Evolutionary conservation across 2,329 filamentous ascomycete species (phyloP), one percentile per base, ranked within the genome.

Genomic region (Hymenoscyphus fructigenus): DNA sequence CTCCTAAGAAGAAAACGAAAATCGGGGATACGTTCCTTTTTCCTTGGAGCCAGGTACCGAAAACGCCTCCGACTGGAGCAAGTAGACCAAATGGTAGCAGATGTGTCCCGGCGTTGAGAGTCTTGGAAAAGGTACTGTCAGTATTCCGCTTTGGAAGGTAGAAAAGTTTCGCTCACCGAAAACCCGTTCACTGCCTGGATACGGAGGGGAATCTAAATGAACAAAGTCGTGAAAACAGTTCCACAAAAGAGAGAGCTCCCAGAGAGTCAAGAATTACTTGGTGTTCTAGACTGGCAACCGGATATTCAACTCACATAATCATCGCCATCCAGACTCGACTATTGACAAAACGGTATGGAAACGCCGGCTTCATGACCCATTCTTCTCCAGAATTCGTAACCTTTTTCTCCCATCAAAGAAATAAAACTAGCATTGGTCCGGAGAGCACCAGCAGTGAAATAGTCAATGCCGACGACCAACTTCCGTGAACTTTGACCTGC

Each of bases 161-260:
- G 15, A 44, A 44, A n/a, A 20, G 3, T 44, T 20, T 20, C 12
- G 4, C 41, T 44, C n/a, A 44, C 41, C 15, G 29, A 58, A 20
- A 36, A 32, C 32, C 29, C 29, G 17, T 58, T 34, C 17, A 58
- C 56, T 12, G 56, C 56, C 32, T 58, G 56, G 3, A 36, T 17
- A 12, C 56, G 56, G 9, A 34, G 29, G 3, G 56, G 56, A 20
- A 58, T 58, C 12, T 32, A 17, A 23, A 58, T 36, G 5, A 58
- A 23, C 14, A 32, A 41, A 14, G 26, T 36, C 23, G 36, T 47
- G 28, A 60, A 60, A 23, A 47, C 34, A 12, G 36, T 28, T 12
- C 58, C 58, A 47, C 15, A 20, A 29, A 60, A 47, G 36, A 60
- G 47, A 9, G 58, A 23, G 20, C 17, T 41, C 36, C 58, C 47